Conservation (phyloP, 352 stramenopile genomes). For the Achlya hypogyna region DNA sequence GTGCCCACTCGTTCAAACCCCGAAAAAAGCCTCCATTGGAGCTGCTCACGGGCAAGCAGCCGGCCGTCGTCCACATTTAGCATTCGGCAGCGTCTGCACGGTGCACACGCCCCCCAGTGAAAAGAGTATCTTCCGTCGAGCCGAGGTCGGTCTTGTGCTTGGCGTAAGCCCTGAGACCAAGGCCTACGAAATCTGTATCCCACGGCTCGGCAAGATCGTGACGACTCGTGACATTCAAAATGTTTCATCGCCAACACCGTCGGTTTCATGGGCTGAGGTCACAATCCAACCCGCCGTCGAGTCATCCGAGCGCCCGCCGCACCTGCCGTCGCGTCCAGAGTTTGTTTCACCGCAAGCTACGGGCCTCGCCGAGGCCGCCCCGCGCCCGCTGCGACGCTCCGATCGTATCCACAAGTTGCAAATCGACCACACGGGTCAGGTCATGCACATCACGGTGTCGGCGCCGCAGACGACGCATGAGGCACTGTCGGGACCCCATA, state of each 20-base stretch:
- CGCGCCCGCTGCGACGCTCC: too few species aligned
- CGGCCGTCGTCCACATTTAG: not conserved
- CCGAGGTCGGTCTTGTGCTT: not conserved
- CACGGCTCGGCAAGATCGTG: not conserved
- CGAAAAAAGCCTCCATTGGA: not conserved
- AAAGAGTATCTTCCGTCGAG: not conserved
- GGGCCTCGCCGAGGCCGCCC: too few species aligned
- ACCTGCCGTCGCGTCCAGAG: too few species aligned
- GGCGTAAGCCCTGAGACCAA: constrained; percentile 3
- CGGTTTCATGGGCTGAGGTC: too few species aligned
- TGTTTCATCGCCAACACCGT: not conserved
- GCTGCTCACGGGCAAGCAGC: not conserved
- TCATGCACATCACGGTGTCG: not conserved
- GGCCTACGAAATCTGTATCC: not conserved
- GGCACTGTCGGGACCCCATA: not conserved
- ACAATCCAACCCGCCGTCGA: too few species aligned
- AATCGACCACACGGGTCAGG: too few species aligned
- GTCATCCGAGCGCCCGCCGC: too few species aligned
- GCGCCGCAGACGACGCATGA: not conserved
- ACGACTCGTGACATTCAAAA: not conserved
- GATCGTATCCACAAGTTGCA: too few species aligned
- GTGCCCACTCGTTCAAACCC: too few species aligned
- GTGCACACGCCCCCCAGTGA: not conserved
- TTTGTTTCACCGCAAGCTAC: too few species aligned
- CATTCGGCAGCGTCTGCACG: too few species aligned